Conservation (phyloP, 257 asterid genomes). For the Orobanche coerulescens region DNA sequence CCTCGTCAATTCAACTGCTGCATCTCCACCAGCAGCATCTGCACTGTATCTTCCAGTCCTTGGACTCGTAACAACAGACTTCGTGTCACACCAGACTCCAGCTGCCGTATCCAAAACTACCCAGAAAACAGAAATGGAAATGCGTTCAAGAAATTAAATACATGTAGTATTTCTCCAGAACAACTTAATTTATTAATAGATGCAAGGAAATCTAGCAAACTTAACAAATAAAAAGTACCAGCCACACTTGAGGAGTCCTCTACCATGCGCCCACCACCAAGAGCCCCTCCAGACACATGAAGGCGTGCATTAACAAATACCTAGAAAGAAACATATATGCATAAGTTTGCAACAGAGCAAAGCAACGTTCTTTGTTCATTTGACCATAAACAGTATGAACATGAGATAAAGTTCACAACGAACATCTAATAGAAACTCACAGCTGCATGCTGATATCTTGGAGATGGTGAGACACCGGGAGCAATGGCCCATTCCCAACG, state of each 20-base stretch:
- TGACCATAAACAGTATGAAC: not conserved
- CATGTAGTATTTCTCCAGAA: not conserved
- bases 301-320: constrained; percentile 98
- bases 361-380: constrained; percentile 4
- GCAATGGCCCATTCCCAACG: constrained; percentile 99
- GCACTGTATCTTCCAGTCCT: constrained; percentile 97
- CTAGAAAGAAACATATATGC: constrained; percentile 31
- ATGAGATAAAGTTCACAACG: not conserved
- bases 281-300: constrained; percentile 99
- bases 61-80: constrained; percentile 90
- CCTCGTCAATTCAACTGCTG: constrained; percentile 94
- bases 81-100: constrained; percentile 98
- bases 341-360: constrained; percentile 14
- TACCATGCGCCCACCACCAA: constrained; percentile 99
- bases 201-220: constrained; percentile 13
- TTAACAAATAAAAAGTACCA: constrained; percentile 38
- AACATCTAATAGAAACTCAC: constrained; percentile 37
- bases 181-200: not conserved
- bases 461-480: constrained; percentile 98
- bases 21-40: constrained; percentile 99
- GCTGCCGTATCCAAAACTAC: constrained; percentile 98
- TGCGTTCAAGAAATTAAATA: constrained; percentile 1
- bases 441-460: constrained; percentile 99
- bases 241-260: constrained; percentile 99
- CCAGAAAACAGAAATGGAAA: constrained; percentile 12